Percentiles rank a stretch among this genome's conserved stretches.
These are phyloP conservation scores for Akanthomyces uredinophilus DNA, from an alignment of 2,329 filamentous ascomycete genomes.

Conservation along the genomic window DNA sequence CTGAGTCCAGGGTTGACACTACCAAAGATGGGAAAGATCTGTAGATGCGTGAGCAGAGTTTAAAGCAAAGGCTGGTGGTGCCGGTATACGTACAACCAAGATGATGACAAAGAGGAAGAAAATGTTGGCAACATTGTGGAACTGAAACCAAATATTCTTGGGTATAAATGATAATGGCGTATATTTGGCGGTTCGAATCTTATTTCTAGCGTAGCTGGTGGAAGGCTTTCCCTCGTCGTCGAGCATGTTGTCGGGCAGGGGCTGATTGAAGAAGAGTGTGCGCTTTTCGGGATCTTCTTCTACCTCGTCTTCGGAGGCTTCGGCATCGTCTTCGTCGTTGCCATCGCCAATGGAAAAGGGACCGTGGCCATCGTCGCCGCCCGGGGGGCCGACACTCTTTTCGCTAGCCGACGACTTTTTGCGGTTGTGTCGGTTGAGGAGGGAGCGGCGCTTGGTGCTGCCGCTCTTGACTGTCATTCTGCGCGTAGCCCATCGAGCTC, in stretches of 20 bases:
- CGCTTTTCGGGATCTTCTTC: constrained; percentile 42
- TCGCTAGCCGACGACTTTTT: constrained; percentile 57
- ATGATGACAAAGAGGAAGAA: constrained; percentile 98
- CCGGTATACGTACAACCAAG: constrained; percentile 64
- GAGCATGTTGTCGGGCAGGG: constrained; percentile 66
- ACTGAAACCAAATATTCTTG: constrained; percentile 96
- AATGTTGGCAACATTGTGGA: constrained; percentile 97
- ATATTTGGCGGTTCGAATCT: constrained; percentile 97
- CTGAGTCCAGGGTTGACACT: constrained; percentile 85
- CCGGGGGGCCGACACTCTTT: constrained; percentile 52
- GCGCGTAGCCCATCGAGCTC: constrained; percentile 95
- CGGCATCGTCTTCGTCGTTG: constrained; percentile 23
- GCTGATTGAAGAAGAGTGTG: constrained; percentile 78
- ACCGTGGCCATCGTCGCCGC: constrained; percentile 38
- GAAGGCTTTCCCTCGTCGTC: constrained; percentile 76
- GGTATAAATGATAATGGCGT: constrained; percentile 91
- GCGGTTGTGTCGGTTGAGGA: constrained; percentile 71
- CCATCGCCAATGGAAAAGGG: constrained; percentile 25
- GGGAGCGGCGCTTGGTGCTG: constrained; percentile 72
- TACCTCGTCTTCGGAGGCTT: constrained; percentile 31
- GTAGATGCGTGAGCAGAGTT: constrained; percentile 19
- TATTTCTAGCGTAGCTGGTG: constrained; percentile 76
- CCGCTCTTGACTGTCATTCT: constrained; percentile 72
- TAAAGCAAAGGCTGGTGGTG: constrained; percentile 3
- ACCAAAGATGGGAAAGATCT: constrained; percentile 97